Conservation (phyloP, 352 stramenopile genomes). For the Pythium periplocum region DNA sequence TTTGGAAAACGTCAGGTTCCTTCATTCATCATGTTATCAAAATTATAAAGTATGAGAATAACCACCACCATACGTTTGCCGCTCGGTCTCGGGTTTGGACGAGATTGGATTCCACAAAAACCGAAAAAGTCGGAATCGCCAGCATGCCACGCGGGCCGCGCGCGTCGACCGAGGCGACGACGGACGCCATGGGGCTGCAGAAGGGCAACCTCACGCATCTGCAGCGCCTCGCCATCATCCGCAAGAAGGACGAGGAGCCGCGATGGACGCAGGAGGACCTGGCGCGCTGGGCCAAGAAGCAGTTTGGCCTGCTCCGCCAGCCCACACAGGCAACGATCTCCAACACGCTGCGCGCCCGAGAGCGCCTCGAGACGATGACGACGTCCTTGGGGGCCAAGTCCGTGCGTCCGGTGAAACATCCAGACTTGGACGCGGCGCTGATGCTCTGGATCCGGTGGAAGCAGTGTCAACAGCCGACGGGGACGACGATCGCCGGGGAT, state of each 20-base stretch:
- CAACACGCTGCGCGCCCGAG: conserved; percentile 43
- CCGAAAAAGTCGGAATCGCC: conserved; percentile 4
- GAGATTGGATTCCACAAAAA: no score
- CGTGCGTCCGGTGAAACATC: conserved; percentile 38
- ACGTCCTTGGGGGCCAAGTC: conserved; percentile 40
- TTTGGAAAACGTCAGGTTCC: background rate
- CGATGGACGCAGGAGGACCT: conserved; percentile 49
- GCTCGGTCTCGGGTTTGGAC: no score
- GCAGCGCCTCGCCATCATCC: conserved; percentile 52
- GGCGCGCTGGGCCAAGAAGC: conserved; percentile 45
- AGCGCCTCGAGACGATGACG: conserved; percentile 34
- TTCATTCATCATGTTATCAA: no score
- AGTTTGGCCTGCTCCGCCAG: conserved; percentile 36
- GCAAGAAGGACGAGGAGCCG: conserved; percentile 47
- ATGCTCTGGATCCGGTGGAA: conserved; percentile 37
- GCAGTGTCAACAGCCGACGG: conserved; percentile 17
- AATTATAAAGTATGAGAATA: no score
- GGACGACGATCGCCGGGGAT: conserved; percentile 24
- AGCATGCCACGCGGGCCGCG: conserved; percentile 7
- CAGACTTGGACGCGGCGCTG: conserved; percentile 42
- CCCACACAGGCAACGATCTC: conserved; percentile 67
- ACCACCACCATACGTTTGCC: no score
- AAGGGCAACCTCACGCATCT: conserved; percentile 56
- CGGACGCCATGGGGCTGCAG: conserved; percentile 9
- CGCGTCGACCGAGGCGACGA: background rate